Conservation (phyloP, 1,139 yeast genomes). For the Magnusiomyces tetraspermus region DNA sequence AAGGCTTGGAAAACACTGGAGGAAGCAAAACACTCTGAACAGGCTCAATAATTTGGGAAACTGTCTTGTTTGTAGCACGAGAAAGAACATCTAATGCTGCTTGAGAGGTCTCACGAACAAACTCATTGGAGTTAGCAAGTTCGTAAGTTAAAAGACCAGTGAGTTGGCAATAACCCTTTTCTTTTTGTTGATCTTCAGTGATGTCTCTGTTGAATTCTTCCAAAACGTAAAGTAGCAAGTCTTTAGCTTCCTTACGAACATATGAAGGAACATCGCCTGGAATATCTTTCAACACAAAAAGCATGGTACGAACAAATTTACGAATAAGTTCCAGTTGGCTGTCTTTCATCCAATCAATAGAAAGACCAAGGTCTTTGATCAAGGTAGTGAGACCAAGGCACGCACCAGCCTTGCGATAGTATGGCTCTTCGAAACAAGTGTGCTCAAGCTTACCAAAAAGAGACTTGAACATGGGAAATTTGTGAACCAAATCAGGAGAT, state of each 20-base stretch:
- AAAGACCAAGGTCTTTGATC: slow-evolving; percentile 57
- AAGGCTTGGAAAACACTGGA: slow-evolving; percentile 93
- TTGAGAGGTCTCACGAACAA: slow-evolving; percentile 77
- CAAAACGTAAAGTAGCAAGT: slow-evolving; percentile 53
- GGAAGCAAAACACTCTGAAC: slow-evolving; percentile 74
- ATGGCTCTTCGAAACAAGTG: slow-evolving; percentile 81
- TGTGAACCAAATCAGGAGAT: slow-evolving; percentile 50
- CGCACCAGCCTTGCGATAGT: slow-evolving; percentile 82
- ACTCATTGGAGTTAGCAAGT: slow-evolving; percentile 75
- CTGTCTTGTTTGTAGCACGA: slow-evolving; percentile 56
- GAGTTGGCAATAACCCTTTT: slow-evolving; percentile 71
- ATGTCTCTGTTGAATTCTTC: slow-evolving; percentile 54
- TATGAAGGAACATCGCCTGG: slow-evolving; percentile 80
- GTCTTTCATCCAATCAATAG: slow-evolving; percentile 61
- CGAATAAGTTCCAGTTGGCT: slow-evolving; percentile 72
- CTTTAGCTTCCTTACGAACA: slow-evolving; percentile 63
- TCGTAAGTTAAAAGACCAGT: slow-evolving; percentile 86
- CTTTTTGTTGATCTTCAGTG: slow-evolving; percentile 47
- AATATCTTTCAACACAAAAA: slow-evolving; percentile 84
- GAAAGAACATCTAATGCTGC: slow-evolving; percentile 59
- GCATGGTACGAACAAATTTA: slow-evolving; percentile 66
- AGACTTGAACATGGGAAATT: slow-evolving; percentile 65
- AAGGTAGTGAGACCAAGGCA: slow-evolving; percentile 70
- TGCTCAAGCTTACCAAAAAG: slow-evolving; percentile 79
- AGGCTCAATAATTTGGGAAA: slow-evolving; percentile 69